Percentiles rank a stretch among this genome's conserved stretches.
These are phyloP conservation scores for Psidium guajava DNA, from an alignment of 345 rosid species.

Conservation along the genomic window DNA sequence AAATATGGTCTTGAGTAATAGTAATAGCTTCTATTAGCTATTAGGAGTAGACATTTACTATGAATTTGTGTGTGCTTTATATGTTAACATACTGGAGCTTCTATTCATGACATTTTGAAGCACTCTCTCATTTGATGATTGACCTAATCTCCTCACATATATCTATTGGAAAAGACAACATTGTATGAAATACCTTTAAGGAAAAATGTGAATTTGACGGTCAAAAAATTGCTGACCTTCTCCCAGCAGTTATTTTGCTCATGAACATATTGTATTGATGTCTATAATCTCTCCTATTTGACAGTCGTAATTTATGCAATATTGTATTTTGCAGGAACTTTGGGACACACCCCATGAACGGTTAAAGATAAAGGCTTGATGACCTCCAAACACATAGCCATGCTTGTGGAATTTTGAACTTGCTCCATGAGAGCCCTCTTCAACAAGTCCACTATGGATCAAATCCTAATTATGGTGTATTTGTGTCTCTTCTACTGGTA, in stretches of 20 bases:
- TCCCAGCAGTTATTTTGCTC: background rate
- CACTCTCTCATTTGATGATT: background rate
- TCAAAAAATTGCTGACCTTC: background rate
- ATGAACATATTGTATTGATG: background rate
- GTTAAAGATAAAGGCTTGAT: background rate
- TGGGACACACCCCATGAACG: background rate
- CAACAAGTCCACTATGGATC: background rate
- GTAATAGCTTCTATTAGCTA: background rate
- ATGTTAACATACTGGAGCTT: background rate
- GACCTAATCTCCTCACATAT: background rate
- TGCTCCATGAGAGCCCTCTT: background rate
- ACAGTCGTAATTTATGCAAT: background rate
- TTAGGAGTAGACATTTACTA: background rate
- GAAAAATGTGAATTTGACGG: background rate
- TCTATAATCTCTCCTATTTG: background rate
- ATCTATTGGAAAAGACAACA: background rate
- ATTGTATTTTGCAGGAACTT: background rate
- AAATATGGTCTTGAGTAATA: background rate
- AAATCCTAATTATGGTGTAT: background rate
- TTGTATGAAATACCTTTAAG: background rate
- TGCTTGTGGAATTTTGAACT: background rate
- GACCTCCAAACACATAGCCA: background rate
- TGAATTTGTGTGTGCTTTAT: background rate
- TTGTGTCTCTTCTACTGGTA: background rate
- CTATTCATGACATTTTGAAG: background rate